Conservation (phyloP, 805 yeast species). For the Huiozyma sinensis region DNA sequence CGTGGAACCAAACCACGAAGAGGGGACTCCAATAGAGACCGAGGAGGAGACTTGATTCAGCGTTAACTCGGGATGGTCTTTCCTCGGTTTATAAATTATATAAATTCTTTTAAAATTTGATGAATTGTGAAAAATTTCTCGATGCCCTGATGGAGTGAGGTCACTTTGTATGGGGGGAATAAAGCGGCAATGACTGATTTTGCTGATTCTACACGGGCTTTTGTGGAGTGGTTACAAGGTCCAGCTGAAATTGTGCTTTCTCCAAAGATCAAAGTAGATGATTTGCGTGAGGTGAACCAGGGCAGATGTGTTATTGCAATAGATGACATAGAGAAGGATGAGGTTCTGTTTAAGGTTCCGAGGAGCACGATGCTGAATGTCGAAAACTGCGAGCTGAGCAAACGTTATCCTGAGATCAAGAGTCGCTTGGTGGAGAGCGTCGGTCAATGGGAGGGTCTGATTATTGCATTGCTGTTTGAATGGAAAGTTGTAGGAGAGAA, state of each 20-base stretch:
- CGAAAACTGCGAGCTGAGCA: conserved; percentile 41
- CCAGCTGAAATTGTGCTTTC: conserved; percentile 39
- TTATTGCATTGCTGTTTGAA: conserved; percentile 58
- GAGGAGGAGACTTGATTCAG: conserved; percentile 11
- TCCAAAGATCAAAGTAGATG: conserved; percentile 47
- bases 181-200: background rate
- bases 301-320: conserved; percentile 73
- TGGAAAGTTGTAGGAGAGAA: conserved; percentile 32
- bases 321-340: conserved; percentile 50
- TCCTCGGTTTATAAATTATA: too few species aligned
- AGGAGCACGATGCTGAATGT: conserved; percentile 45
- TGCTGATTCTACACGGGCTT: conserved; percentile 28
- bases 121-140: too few species aligned
- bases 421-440: conserved; percentile 30
- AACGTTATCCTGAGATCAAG: conserved; percentile 23
- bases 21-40: conserved; percentile 20
- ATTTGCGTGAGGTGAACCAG: conserved; percentile 46
- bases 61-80: background rate
- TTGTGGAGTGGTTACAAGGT: conserved; percentile 35
- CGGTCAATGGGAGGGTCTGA: conserved; percentile 71
- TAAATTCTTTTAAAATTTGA: too few species aligned
- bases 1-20: conserved; percentile 39
- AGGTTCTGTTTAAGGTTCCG: conserved; percentile 61
- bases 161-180: too few species aligned
- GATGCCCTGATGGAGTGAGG: too few species aligned